phyloP scores from a whole-genome alignment of 2,329 filamentous ascomycete genomes.

The Claviceps pazoutovae region DNA sequence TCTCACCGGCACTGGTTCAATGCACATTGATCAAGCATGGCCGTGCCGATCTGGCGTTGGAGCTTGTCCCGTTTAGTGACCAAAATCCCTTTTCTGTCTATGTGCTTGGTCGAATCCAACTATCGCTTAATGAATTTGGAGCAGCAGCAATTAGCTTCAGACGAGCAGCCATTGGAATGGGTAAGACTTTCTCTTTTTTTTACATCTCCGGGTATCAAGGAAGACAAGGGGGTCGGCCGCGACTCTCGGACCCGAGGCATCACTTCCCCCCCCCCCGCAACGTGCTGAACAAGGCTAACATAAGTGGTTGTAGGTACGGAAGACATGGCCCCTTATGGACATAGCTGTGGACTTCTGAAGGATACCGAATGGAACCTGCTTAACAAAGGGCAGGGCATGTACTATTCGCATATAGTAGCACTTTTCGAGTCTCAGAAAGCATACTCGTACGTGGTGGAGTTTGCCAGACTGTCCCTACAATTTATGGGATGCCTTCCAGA shows the following conservation, averaged over 20 bases:
- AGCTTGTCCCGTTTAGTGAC: slow-evolving; percentile 41
- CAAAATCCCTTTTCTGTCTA: slow-evolving; percentile 58
- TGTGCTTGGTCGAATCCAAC: slow-evolving; percentile 65
- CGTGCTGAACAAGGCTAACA: background rate
- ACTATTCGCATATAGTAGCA: slow-evolving; percentile 73
- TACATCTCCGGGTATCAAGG: background rate
- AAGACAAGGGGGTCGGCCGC: too few species aligned
- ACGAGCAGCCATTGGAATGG: slow-evolving; percentile 68
- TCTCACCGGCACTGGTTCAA: slow-evolving; percentile 46
- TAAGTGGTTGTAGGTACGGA: slow-evolving; percentile 24
- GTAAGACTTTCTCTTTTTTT: slow-evolving; percentile 35
- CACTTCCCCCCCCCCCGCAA: background rate
- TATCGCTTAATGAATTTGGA: slow-evolving; percentile 60
- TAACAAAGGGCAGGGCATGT: slow-evolving; percentile 63
- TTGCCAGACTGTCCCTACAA: slow-evolving; percentile 62
- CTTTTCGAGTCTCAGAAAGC: slow-evolving; percentile 69
- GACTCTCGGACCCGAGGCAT: background rate
- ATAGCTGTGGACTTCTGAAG: slow-evolving; percentile 55
- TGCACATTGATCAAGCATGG: slow-evolving; percentile 47
- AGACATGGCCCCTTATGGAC: slow-evolving; percentile 33
- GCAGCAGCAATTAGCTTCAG: slow-evolving; percentile 64
- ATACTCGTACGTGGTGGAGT: slow-evolving; percentile 72
- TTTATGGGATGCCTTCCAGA: slow-evolving; percentile 28
- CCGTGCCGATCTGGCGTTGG: slow-evolving; percentile 44
- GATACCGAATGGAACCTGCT: slow-evolving; percentile 57